Percentiles rank a stretch among this genome's conserved stretches.
Conservation (phyloP, 2,329 filamentous ascomycete genomes). For the Neofusicoccum parvum region DNA sequence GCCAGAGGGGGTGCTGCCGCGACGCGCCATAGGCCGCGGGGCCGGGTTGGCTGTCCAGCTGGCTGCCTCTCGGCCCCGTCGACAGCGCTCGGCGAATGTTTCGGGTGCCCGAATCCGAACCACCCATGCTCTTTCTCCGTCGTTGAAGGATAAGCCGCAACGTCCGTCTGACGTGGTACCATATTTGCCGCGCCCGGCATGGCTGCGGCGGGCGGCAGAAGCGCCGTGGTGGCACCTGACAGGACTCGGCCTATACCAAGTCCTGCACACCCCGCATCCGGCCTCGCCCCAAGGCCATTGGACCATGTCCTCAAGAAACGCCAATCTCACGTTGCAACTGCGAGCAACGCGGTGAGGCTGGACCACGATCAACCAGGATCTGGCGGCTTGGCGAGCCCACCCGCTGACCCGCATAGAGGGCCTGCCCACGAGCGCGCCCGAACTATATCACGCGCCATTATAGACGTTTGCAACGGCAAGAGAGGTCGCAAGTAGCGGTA, state of each 20-base stretch:
- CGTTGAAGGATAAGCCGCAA: background rate
- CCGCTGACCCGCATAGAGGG: too few species aligned
- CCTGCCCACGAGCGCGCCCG: background rate
- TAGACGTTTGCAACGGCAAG: background rate
- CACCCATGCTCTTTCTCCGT: too few species aligned
- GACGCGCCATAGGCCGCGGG: background rate
- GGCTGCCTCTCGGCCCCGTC: background rate
- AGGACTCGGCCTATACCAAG: background rate
- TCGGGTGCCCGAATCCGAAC: background rate
- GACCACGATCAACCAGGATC: background rate
- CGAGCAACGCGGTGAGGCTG: background rate
- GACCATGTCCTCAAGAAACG: background rate
- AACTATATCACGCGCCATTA: background rate
- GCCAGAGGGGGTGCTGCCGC: background rate
- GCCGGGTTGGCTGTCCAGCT: background rate
- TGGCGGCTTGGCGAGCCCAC: conserved; percentile 1
- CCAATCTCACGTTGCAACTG: background rate
- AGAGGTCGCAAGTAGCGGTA: conserved; percentile 5
- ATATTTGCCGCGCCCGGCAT: background rate
- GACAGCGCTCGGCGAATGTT: background rate
- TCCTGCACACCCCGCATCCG: background rate
- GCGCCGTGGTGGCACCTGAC: background rate
- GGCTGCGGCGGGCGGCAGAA: background rate
- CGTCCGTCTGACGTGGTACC: too few species aligned
- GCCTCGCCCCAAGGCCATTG: background rate